phyloP scores from a whole-genome alignment of 1,284 basidiomycete genomes.

The Pyrrhoderma noxium region DNA sequence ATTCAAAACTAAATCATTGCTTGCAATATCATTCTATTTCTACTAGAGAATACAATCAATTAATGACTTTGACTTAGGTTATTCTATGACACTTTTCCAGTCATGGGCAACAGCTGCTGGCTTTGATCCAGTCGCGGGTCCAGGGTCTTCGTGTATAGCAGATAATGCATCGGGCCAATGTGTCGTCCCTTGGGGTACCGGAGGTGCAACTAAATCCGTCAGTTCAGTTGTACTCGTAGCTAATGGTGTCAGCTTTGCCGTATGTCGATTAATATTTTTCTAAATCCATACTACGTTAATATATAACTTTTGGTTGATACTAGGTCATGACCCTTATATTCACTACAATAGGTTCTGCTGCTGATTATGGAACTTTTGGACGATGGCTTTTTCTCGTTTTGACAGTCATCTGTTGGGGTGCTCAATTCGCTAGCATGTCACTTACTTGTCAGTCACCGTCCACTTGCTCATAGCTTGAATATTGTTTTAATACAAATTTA shows the following conservation, averaged over 20 bases:
- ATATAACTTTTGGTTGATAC: background rate
- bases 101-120: conserved; percentile 60
- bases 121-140: conserved; percentile 57
- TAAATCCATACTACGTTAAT: conserved; percentile 11
- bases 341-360: conserved; percentile 74
- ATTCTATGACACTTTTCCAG: conserved; percentile 69
- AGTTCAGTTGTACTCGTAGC: conserved; percentile 69
- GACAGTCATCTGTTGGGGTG: conserved; percentile 72
- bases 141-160: conserved; percentile 55
- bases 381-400: conserved; percentile 67
- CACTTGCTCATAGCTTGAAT: background rate
- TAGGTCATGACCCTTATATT: conserved; percentile 74
- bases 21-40: background rate
- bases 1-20: too few relatives aligned
- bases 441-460: conserved; percentile 45
- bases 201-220: conserved; percentile 60
- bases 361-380: conserved; percentile 75
- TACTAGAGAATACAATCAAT: too few relatives aligned
- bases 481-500: background rate
- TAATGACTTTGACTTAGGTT: too few relatives aligned
- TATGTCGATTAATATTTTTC: conserved; percentile 29
- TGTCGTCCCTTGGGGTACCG: conserved; percentile 64
- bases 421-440: conserved; percentile 71
- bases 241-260: conserved; percentile 71
- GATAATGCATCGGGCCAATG: conserved; percentile 54